Evolutionary conservation across 225 moss, liverwort and hornwort species (phyloP), one percentile per base, ranked within the genome.

Genomic region (Pseudisothecium myosuroides): DNA sequence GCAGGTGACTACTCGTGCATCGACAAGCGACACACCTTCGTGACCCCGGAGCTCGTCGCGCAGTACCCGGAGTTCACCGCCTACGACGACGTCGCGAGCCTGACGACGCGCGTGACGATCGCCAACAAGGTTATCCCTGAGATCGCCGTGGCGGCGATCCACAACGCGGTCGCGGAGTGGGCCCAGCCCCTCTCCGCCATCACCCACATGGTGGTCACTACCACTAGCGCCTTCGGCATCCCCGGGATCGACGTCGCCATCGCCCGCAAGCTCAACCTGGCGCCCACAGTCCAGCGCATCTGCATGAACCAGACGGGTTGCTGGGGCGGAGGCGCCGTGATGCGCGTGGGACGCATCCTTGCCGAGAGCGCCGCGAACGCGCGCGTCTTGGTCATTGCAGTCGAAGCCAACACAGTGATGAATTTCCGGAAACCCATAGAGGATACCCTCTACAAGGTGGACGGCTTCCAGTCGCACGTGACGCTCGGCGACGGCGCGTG

Each of bases 151-250:
- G 74, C 74, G 50, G 95, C 94, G 2, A 64, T 89, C 34, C 66
- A 20, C 7, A 79, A 75, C 4, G 95, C 95, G 7, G 76, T 80
- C 24, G 61, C 56, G 24, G 94, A 95, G 64, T 95, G 95, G 95
- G 93, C 91, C 32, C 86, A 50, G 4, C 86, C 94, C 4, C 78
- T 93, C 10, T 89, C 88, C 14, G 91, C 83, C 54, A 93, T 95
- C 85, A 95, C 94, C 3, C 95, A 95, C 91, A 92, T 94, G 88
- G 90, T 95, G 13, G 27, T 94, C 12, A 90, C 80, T 55, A 94
- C 95, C 21, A 91, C 93, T 9, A 91, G 86, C 68, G 85, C 91
- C 3, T 60, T 77, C 8, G 76, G 80, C 78, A 88, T 95, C 11
- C 95, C 95, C 0, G 93, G 93, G 8, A 92, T 92, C n/a, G 95